Base-by-base conservation (phyloP, 371 early-diverging fungal genomes). In the Funneliformis caledonium region DNA sequence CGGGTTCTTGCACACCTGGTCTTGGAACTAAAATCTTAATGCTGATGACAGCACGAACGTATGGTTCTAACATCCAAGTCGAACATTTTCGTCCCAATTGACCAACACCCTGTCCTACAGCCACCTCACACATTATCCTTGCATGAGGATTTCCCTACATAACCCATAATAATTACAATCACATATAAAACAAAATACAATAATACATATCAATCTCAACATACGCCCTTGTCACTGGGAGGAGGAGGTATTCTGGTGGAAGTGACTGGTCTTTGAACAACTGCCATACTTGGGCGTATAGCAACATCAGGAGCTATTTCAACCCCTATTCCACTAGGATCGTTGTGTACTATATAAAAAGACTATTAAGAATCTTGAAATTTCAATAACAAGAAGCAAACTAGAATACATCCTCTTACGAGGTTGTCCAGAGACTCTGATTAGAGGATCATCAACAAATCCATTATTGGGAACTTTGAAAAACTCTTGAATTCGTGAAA, bases 121-220 rank as follows among this genome's bases (percentile, higher is more conserved):
- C 45, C 6, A 69, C 22, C 43, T 69, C 70, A 72, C 50, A 72
- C 4, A 72, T 16, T 11, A 72, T 72, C 10, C 73, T 16, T 6
- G 73, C 73, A 52, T 72, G 73, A n/a, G 73, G 52, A 72, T 72
- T 72, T 26, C 31, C 70, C 70, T 69, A 43, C 31, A 65, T 65
- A 26, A 5, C 4, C 31, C 22, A 26, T 65, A 52, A 16, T 70
- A 19, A 19, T 70, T 0, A 70, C 43, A 70, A 70, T 70, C 70
- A 70, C 16, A 70, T 70, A 16, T 45, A 70, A 19, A 70, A 70
- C 19, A 70, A 14, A 45, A 65, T 22, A 65, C 22, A 65, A 65
- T 26, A 65, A 65, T 26, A 65, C 6, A 68, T 1, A 70, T 70
- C 10, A 70, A 70, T 43, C 70, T 70, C 70, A 43, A 70, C 19